Evolutionary conservation across 2,329 filamentous ascomycete genomes (phyloP), one percentile per base, ranked within the genome.

Genomic region (Aspergillus tubingensis): DNA sequence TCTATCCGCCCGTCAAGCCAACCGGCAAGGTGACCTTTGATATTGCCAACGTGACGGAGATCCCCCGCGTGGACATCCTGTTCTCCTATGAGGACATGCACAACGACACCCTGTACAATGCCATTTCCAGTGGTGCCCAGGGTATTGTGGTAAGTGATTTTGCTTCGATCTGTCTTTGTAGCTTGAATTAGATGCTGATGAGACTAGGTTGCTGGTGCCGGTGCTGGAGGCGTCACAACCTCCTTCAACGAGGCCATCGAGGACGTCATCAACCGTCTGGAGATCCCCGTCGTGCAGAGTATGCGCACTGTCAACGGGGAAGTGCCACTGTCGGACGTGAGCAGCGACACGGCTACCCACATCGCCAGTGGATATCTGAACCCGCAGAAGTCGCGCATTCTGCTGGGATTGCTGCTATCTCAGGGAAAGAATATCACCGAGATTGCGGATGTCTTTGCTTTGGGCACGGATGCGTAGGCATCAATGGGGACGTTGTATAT

Each of bases 1-100:
- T 83, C 77, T 88, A 81, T 66, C 78, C 79, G 8, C 78, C 86
- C 0, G 76, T 79, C 2, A 74, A 77, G 48, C 82, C 85, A 11
- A 71, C 81, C 21, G 79, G 81, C 55, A 79, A 81, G 68, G 63
- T 62, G 3, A 15, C 44, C 6, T 47, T 65, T 41, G 62, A 71
- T 50, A 55, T 67, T 8, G 21, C 57, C 11, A 56, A 61, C n/a
- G 25, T 70, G 44, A 57, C 61, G n/a, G 13, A 54, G 1, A 63
- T 71, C n/a, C 69, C 69, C 2, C 61, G 69, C 2, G 69, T 71
- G 27, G 68, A 70, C 47, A 71, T 71, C 36, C 62, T 71, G 5
- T 71, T 70, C 51, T 63, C 68, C 1, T 70, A 70, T 27, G 62
- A 69, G 63, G 69, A 70, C 48, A 70, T 70, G 68, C 63, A 62